Base-by-base conservation (phyloP, 1,284 basidiomycete genomes). In the Mycena sp. region DNA sequence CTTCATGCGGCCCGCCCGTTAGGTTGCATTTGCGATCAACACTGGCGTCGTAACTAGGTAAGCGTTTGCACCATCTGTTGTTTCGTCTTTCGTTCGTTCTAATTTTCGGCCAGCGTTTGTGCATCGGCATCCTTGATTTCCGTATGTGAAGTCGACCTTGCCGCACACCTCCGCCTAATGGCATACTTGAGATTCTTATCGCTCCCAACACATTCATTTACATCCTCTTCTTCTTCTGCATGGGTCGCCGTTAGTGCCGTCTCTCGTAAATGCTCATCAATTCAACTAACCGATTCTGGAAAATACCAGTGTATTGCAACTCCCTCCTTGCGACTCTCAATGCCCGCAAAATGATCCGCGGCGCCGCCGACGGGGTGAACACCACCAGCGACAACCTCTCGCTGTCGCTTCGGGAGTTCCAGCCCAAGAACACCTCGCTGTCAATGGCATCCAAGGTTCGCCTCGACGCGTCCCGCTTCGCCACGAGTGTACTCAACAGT, bases 301-400 rank as follows among this genome's bases (percentile, higher is more conserved):
- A 9, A 6, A 2, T 14, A 12, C 40, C 23, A 67, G 65, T 67
- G 4, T 67, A 67, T 51, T 53, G 81, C 19, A 86, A 86, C 74
- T 84, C 84, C 7, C 77, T 86, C 21, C 79, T 86, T 35, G 83
- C 83, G 6, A 85, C 84, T 4, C 78, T 86, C 43, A 86, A 86
- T 61, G 84, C 83, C 16, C 78, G 84, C 16, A 80, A 81, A 56
- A 78, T 76, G 74, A 83, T 85, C 58, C 80, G 83, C 49, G 77
- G 72, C 19, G 69, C 75, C 1, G 76, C 75, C 0, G 77, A 79
- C 45, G 78, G 74, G 17, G 75, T 81, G 21, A 72, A 80, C 52
- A 80, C 72, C 65, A 77, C 80, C 17, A 80, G 75, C 56, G 79
- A 81, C n/a, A 76, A 79, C 52, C 41, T 79, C 17, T 77, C 78